These are phyloP conservation scores for Xylaria acuta DNA, from an alignment of 495 filamentous ascomycete genomes.

Conservation along the genomic window DNA sequence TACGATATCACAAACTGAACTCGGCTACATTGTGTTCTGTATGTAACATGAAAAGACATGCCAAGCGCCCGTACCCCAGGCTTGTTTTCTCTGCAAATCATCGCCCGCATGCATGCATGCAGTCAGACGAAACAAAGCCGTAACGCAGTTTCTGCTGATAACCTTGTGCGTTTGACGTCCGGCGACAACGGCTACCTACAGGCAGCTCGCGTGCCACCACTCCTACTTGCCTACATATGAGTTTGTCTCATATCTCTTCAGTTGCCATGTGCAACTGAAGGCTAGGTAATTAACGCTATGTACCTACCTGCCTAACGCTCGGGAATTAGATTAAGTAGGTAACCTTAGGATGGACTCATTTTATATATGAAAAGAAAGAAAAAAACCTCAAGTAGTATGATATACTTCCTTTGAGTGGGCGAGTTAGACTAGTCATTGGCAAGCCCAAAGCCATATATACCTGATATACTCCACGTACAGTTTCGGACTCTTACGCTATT, in stretches of 20 bases:
- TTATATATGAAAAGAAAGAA: background rate
- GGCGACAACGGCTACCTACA: background rate
- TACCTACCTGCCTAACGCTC: background rate
- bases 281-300: background rate
- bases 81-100: background rate
- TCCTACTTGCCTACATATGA: background rate
- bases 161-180: background rate
- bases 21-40: background rate
- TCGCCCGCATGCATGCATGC: background rate
- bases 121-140: background rate
- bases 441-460: too few species aligned
- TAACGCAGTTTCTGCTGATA: background rate
- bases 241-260: conserved; percentile 8
- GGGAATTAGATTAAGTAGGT: background rate
- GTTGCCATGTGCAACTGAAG: background rate
- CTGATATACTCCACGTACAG: background rate
- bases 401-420: too few species aligned
- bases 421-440: too few species aligned
- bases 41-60: background rate
- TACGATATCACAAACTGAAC: background rate
- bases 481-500: background rate
- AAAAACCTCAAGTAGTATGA: too few species aligned
- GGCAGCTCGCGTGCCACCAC: background rate
- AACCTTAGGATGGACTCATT: background rate
- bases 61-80: background rate